Evolutionary conservation across 768 basidiomycete species (phyloP).

Genomic region (Amylocystis lapponica): DNA sequence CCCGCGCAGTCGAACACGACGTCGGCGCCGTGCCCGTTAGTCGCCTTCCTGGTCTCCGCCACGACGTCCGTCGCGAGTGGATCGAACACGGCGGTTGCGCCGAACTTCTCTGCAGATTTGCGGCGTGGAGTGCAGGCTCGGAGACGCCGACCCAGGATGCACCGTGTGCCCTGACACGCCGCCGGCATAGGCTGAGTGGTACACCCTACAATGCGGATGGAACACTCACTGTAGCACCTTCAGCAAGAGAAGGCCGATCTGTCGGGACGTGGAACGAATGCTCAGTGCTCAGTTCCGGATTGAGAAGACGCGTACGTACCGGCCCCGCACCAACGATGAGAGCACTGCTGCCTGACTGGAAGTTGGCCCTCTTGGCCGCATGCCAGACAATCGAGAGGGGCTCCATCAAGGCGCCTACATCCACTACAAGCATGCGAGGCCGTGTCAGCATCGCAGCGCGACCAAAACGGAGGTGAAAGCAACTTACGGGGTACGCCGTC

Average conservation of each 20-base stretch:
- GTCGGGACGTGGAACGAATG: neutral
- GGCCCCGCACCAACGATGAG: slow-evolving; percentile 43
- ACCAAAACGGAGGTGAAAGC: neutral
- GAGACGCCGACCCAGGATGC: slow-evolving; percentile 32
- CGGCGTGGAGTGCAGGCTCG: slow-evolving; percentile 37
- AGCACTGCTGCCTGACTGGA: slow-evolving; percentile 32
- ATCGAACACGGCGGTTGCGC: slow-evolving; percentile 33
- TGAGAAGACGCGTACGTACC: slow-evolving; percentile 24
- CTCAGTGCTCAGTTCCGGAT: neutral
- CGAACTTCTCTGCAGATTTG: slow-evolving; percentile 29
- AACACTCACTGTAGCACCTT: slow-evolving; percentile 10
- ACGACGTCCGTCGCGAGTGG: slow-evolving; percentile 27
- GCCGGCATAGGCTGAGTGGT: neutral
- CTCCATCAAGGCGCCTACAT: slow-evolving; percentile 42
- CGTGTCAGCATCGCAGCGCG: no score
- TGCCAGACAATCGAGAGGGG: slow-evolving; percentile 43
- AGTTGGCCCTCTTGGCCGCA: slow-evolving; percentile 36
- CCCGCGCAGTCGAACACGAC: slow-evolving; percentile 45
- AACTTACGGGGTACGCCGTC: slow-evolving; percentile 31
- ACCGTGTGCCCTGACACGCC: slow-evolving; percentile 20
- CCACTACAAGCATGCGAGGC: slow-evolving; percentile 26
- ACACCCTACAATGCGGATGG: neutral
- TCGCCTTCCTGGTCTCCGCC: slow-evolving; percentile 22
- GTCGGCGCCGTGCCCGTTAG: slow-evolving; percentile 32
- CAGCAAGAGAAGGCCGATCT: slow-evolving; percentile 18